These are phyloP conservation scores for Cladobotryum protrusum DNA, from an alignment of 2,329 filamentous ascomycete genomes.

Conservation along the genomic window DNA sequence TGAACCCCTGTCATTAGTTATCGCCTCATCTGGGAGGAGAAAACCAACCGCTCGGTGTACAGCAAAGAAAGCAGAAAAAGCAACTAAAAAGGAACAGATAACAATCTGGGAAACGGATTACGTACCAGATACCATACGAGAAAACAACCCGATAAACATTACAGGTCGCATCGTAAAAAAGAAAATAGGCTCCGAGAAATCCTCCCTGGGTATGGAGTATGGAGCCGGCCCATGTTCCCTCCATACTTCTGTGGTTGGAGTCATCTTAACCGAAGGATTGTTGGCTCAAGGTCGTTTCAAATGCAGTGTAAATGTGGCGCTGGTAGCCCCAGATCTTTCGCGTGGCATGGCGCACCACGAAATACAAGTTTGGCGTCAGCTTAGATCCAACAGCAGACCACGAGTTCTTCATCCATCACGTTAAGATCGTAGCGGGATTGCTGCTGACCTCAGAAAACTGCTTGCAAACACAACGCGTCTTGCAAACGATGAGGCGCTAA, in stretches of 20 bases:
- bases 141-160: background rate
- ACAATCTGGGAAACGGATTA: background rate
- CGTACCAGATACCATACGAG: background rate
- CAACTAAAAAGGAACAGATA: conserved; percentile 4
- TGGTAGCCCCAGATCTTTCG: conserved; percentile 15
- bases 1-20: conserved; percentile 3
- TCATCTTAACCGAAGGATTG: background rate
- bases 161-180: background rate
- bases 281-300: background rate
- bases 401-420: background rate
- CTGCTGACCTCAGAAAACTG: no score
- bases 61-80: conserved; percentile 1
- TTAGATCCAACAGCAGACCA: background rate
- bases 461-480: no score
- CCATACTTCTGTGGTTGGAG: no score
- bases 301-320: conserved; percentile 9
- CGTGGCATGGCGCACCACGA: conserved; percentile 13
- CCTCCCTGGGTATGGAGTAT: no score
- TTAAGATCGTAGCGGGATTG: no score
- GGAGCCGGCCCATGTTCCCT: no score
- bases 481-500: no score
- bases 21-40: conserved; percentile 5
- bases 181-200: background rate
- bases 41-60: background rate
- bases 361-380: conserved; percentile 5